Percentiles rank a stretch among this genome's conserved stretches.
These are phyloP conservation scores for Pezicula radicicola DNA, from an alignment of 2,329 filamentous ascomycete species.

Conservation along the genomic window DNA sequence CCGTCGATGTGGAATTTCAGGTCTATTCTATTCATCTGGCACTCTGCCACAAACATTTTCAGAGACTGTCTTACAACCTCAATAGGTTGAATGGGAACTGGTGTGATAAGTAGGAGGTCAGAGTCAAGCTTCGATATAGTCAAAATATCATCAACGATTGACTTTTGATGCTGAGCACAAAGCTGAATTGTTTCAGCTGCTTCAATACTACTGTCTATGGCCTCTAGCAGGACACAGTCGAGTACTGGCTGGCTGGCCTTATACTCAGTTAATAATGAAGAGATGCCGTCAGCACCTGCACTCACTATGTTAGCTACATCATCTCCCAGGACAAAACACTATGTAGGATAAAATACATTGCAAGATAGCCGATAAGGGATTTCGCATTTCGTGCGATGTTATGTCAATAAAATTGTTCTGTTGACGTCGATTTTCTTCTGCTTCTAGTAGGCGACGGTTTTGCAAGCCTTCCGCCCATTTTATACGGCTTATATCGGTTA, in stretches of 20 bases:
- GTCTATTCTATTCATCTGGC: slow-evolving; percentile 64
- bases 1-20: slow-evolving; percentile 66
- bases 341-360: slow-evolving; percentile 20
- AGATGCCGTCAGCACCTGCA: slow-evolving; percentile 72
- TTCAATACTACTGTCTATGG: slow-evolving; percentile 57
- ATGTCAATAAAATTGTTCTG: slow-evolving; percentile 72
- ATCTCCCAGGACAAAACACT: slow-evolving; percentile 59
- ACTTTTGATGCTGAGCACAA: slow-evolving; percentile 72
- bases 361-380: slow-evolving; percentile 55
- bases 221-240: slow-evolving; percentile 39
- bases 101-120: slow-evolving; percentile 65
- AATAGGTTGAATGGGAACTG: slow-evolving; percentile 65
- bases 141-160: slow-evolving; percentile 64
- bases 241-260: slow-evolving; percentile 21
- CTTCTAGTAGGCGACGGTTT: slow-evolving; percentile 72
- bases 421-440: slow-evolving; percentile 72
- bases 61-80: slow-evolving; percentile 63
- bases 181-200: slow-evolving; percentile 75
- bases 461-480: slow-evolving; percentile 81
- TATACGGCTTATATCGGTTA: slow-evolving; percentile 80
- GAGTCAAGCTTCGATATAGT: slow-evolving; percentile 71
- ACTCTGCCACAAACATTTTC: slow-evolving; percentile 75
- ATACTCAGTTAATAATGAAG: slow-evolving; percentile 34
- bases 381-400: slow-evolving; percentile 71
- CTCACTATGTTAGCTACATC: slow-evolving; percentile 74